These are phyloP conservation scores for Suillus discolor DNA, from an alignment of 768 basidiomycete species.

Conservation along the genomic window DNA sequence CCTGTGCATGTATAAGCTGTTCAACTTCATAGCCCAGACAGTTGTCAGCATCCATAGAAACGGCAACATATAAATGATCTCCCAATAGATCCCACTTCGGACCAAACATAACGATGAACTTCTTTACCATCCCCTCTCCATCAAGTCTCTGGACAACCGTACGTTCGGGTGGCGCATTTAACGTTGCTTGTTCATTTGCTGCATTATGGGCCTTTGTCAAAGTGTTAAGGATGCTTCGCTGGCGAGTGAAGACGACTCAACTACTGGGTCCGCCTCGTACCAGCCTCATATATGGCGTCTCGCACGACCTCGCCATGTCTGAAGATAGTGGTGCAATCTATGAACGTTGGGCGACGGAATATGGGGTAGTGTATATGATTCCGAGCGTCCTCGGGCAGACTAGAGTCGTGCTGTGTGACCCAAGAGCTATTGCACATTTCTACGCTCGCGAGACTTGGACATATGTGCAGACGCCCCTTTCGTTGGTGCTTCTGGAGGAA, in stretches of 20 bases:
- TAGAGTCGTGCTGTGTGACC: slow-evolving; percentile 37
- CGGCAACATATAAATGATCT: background rate
- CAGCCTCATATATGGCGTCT: slow-evolving; percentile 22
- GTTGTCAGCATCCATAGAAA: background rate
- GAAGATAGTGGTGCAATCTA: slow-evolving; percentile 14
- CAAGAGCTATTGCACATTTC: slow-evolving; percentile 52
- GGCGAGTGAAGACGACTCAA: slow-evolving; percentile 14
- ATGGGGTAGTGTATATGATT: slow-evolving; percentile 18
- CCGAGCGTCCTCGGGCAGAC: slow-evolving; percentile 18
- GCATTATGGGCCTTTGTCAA: background rate
- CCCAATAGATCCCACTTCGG: background rate
- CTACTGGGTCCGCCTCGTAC: slow-evolving; percentile 22
- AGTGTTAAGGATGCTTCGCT: background rate
- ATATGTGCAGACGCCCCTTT: slow-evolving; percentile 44
- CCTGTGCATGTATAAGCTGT: background rate
- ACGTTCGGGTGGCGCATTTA: background rate
- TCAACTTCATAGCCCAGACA: background rate
- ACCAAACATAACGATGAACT: background rate
- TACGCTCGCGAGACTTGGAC: slow-evolving; percentile 32
- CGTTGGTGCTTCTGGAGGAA: slow-evolving; percentile 32
- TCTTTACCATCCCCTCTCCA: background rate
- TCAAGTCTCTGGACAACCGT: background rate
- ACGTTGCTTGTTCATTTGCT: background rate
- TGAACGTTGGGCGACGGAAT: slow-evolving; percentile 25
- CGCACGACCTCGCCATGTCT: slow-evolving; percentile 7